These are phyloP conservation scores for Exserohilum rostratum DNA, from an alignment of 2,329 filamentous ascomycete species.

Conservation along the genomic window DNA sequence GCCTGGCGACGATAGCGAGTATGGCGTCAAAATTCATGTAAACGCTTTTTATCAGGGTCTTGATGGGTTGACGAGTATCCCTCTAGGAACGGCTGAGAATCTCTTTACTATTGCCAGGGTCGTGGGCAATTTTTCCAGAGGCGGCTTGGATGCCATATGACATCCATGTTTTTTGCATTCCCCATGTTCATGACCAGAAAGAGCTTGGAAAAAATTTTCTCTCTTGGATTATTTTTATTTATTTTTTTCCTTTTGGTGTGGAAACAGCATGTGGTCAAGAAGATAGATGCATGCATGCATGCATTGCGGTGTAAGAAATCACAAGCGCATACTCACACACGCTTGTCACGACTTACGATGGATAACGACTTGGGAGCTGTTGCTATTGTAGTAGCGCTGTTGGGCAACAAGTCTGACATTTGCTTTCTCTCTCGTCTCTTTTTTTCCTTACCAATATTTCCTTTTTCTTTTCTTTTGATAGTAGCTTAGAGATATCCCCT, in stretches of 20 bases:
- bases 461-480: background rate
- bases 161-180: no score
- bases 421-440: background rate
- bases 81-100: conserved; percentile 19
- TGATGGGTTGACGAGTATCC: conserved; percentile 5
- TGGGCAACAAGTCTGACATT: background rate
- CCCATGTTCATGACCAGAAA: background rate
- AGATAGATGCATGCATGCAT: background rate
- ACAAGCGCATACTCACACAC: background rate
- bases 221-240: no score
- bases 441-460: background rate
- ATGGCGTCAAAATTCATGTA: conserved; percentile 56
- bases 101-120: conserved; percentile 13
- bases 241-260: no score
- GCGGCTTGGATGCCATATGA: background rate
- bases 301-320: no score
- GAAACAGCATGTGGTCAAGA: background rate
- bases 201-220: background rate
- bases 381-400: background rate
- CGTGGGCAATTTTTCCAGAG: conserved; percentile 1
- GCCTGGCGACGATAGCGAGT: conserved; percentile 57
- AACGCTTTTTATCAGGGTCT: background rate
- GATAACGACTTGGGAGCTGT: background rate
- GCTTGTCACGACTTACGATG: background rate
- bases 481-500: no score